Percentiles rank a stretch among this genome's conserved stretches.
phyloP scores from a whole-genome alignment of 768 basidiomycete genomes.

The Daedaleopsis nitida region DNA sequence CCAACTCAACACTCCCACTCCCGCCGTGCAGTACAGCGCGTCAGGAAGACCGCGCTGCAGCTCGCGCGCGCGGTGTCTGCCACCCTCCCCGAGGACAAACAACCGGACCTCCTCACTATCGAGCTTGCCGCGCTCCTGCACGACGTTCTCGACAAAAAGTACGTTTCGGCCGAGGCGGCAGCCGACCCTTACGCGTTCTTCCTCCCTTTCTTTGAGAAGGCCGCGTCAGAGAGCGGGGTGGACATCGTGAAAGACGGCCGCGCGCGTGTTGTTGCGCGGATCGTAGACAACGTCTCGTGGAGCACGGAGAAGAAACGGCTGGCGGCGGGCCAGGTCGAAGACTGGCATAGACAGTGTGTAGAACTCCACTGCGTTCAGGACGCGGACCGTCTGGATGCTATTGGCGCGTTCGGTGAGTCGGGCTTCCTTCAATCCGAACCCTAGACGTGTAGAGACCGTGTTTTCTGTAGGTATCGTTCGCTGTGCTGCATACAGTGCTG shows the following conservation, averaged over 20 bases:
- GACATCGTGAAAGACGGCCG: conserved; percentile 65
- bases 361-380: conserved; percentile 77
- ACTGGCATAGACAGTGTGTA: conserved; percentile 69
- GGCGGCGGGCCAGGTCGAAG: conserved; percentile 52
- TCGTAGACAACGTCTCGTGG: conserved; percentile 85
- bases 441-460: background rate
- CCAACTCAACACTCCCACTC: background rate
- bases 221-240: conserved; percentile 42
- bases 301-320: conserved; percentile 75
- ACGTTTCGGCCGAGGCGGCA: conserved; percentile 55
- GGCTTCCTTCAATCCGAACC: background rate
- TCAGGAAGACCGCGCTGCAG: conserved; percentile 72
- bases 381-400: conserved; percentile 54
- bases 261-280: conserved; percentile 52
- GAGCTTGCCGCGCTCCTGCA: conserved; percentile 90
- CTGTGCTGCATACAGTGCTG: conserved; percentile 48
- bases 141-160: conserved; percentile 87
- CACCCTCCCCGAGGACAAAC: conserved; percentile 26
- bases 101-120: conserved; percentile 72
- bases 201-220: conserved; percentile 58
- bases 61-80: conserved; percentile 53
- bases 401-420: conserved; percentile 50
- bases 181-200: conserved; percentile 68
- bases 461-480: conserved; percentile 43
- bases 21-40: conserved; percentile 66